phyloP scores from a whole-genome alignment of 495 filamentous ascomycete genomes.

The Xylaria longipes region DNA sequence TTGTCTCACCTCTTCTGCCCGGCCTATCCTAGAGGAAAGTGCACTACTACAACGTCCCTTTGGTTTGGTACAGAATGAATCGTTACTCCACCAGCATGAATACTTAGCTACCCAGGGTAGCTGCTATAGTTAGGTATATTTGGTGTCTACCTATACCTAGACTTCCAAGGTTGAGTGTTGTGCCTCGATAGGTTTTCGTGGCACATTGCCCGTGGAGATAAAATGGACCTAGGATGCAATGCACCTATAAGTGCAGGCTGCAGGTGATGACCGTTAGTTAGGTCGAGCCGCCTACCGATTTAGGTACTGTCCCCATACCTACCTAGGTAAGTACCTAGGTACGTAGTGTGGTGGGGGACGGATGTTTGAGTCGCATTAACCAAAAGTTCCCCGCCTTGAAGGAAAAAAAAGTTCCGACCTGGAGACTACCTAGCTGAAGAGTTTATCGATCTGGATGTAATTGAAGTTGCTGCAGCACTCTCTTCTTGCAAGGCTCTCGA shows the following conservation, averaged over 20 bases:
- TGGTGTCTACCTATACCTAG: too few relatives aligned
- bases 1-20: too few relatives aligned
- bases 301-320: constrained; percentile 10
- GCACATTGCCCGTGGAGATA: too few relatives aligned
- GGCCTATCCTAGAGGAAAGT: too few relatives aligned
- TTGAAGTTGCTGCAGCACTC: background rate
- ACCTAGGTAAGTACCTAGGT: too few relatives aligned
- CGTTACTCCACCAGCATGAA: background rate
- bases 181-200: too few relatives aligned
- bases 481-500: background rate
- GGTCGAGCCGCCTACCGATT: constrained; percentile 1
- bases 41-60: too few relatives aligned
- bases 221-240: too few relatives aligned
- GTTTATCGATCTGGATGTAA: background rate
- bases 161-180: too few relatives aligned
- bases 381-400: constrained; percentile 21
- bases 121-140: too few relatives aligned
- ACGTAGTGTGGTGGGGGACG: constrained; percentile 29
- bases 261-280: constrained; percentile 5
- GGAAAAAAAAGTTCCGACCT: constrained; percentile 25
- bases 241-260: background rate
- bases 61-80: background rate
- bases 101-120: too few relatives aligned
- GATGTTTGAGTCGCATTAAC: constrained; percentile 3
- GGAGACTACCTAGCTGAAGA: background rate